Base-by-base conservation (phyloP, 208 protist genomes). In the Acanthamoeba lenticulata region DNA sequence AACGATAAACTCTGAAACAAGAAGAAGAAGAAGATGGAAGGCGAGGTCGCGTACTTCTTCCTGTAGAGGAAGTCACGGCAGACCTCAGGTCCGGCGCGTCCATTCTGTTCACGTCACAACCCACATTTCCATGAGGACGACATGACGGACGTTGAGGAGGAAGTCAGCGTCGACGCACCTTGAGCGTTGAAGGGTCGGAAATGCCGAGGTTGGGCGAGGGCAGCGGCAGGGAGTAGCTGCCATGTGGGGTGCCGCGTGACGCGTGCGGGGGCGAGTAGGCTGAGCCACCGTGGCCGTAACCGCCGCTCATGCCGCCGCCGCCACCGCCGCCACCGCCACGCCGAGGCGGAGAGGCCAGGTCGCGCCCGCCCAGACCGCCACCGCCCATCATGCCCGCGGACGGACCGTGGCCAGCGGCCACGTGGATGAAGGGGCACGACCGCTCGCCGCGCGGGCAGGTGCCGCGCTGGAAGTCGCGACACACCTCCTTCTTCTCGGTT, bases 1-100 rank as follows among this genome's bases (percentile, higher is more conserved):
- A 57, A 24, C 17, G 1, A 13, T 57, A 13, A 57, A 1, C 1
- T 57, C 19, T 55, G 0, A 55, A 27, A 24, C 4, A 0, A 7
- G 49, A 34, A 2, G 19, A 57, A 57, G 49, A 69, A 36, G 60
- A n/a, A 69, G 60, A 1, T 13, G 7, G 19, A 1, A 15, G 40
- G 13, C n/a, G 38, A 27, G 1, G 13, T 17, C 9, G 45, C 29
- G 69, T 42, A 81, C 69, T 81, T 81, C 40, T 81, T 81, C 38
- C 69, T 81, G 40, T 81, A 81, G 34, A 81, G n/a, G 69, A 81
- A 81, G 69, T 81, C 69, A 27, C 69, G 69, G 69, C 69, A 81
- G 38, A 81, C 69, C n/a, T 81, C 69, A 13, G 69, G 69, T 32
- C 69, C 69, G 17, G 69, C 69, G 19, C 69, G 69, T 49, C 69